phyloP scores from a whole-genome alignment of 1,284 basidiomycete genomes.

The Veloporphyrellus conicus region DNA sequence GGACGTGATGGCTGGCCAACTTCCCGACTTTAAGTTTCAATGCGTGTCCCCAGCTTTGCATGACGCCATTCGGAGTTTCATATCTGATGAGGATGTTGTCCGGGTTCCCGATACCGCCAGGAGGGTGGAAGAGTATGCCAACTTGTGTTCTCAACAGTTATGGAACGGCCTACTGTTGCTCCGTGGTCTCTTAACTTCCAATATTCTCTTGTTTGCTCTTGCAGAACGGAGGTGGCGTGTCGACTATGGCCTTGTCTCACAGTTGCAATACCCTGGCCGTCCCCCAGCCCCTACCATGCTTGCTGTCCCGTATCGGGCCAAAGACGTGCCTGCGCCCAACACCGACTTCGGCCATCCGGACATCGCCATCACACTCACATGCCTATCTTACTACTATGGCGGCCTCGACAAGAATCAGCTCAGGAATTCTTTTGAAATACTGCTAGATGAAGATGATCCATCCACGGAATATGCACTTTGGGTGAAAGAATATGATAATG shows the following conservation, averaged over 20 bases:
- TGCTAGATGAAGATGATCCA: conserved; percentile 43
- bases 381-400: no score
- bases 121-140: conserved; percentile 13
- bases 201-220: conserved; percentile 39
- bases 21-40: conserved; percentile 18
- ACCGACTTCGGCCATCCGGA: no score
- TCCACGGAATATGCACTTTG: conserved; percentile 41
- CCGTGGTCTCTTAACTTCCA: conserved; percentile 41
- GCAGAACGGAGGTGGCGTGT: no score
- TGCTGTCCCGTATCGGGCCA: no score
- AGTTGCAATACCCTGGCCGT: rapidly evolving
- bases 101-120: conserved; percentile 16
- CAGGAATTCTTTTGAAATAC: conserved; percentile 34
- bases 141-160: conserved; percentile 2
- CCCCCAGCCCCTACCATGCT: conserved; percentile 39
- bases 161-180: conserved; percentile 39
- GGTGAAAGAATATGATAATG: conserved; percentile 23
- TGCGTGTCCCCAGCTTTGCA: conserved; percentile 8
- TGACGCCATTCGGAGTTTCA: conserved; percentile 20
- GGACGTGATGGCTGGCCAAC: conserved; percentile 25
- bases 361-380: no score
- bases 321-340: no score
- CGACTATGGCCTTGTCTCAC: conserved; percentile 41
- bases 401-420: conserved; percentile 39
- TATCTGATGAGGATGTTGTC: conserved; percentile 8